Evolutionary conservation across 352 stramenopile genomes (phyloP), one percentile per base, ranked within the genome.

Genomic region (Phytophthora multivora): DNA sequence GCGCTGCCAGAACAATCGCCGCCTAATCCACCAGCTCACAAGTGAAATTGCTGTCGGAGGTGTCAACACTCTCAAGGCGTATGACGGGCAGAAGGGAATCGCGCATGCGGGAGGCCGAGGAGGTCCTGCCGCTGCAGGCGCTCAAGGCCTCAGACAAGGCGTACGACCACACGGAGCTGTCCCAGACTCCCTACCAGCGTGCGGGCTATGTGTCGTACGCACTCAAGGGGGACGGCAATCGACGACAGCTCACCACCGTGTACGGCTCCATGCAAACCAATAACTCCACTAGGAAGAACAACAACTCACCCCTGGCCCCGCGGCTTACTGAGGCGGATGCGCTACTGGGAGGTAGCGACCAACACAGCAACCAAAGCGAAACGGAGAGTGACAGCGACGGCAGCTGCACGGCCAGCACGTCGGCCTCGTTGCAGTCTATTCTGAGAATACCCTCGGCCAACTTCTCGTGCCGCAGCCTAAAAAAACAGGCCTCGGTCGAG

Each of bases 331-430:
- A 72, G 41, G 25, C 55, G 8, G 55, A 73, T 35, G 45, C 66
- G 10, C 28, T 74, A 23, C 45, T 83, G 15, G 45, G 52, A 28
- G 31, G 31, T 9, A 46, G 30, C 51, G 41, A 71, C 45, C 46
- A 63, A 12, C 47, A 59, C 47, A 79, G 43, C 43, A 82, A 77
- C 51, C 80, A 90, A 48, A 92, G 83, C 60, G 83, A 92, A 66
- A 92, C 83, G 3, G 83, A 92, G 38, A 92, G 83, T 67, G 83
- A 92, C 52, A 92, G 83, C 36, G 83, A 92, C 60, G 74, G 75
- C 2, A 88, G 79, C 52, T 86, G 66, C 55, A 74, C 71, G 7
- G 59, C 56, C 55, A 73, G 57, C 52, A 54, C 48, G 4, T 60
- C 47, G 8, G 50, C 51, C 43, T 75, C 66, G 39, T 70, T 90